phyloP scores from a whole-genome alignment of 148 eudicot species.

The Silene uniflora region DNA sequence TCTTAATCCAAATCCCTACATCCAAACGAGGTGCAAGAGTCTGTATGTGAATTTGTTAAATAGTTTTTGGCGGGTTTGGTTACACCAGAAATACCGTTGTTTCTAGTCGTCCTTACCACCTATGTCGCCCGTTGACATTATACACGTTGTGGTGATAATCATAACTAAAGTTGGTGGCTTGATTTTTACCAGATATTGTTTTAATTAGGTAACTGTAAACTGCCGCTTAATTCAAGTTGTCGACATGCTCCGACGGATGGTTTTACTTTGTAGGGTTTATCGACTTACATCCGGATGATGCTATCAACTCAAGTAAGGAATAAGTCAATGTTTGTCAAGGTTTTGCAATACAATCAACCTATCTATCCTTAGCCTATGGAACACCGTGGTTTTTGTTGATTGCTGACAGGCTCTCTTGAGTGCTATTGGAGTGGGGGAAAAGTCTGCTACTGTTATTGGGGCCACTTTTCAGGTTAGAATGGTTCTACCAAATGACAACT shows the following conservation, averaged over 20 bases:
- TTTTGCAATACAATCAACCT: not conserved
- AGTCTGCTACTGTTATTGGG: slow-evolving; percentile 92
- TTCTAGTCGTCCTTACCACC: not conserved
- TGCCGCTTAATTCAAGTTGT: not conserved
- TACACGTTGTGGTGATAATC: not conserved
- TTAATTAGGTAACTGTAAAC: not conserved
- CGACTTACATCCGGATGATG: slow-evolving; percentile 88
- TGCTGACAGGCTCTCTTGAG: slow-evolving; percentile 78
- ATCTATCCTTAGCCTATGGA: not conserved
- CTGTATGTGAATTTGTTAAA: not conserved
- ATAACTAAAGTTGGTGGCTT: not conserved
- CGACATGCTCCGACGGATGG: slow-evolving; percentile 10
- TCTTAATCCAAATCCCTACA: not conserved
- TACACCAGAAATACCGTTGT: not conserved
- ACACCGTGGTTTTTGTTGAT: not conserved
- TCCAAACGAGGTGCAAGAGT: not conserved
- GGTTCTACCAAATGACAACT: not conserved
- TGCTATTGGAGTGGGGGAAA: slow-evolving; percentile 99
- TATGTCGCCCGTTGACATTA: not conserved
- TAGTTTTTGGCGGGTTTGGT: not conserved
- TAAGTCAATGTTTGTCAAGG: not conserved
- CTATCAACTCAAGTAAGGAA: slow-evolving; percentile 89
- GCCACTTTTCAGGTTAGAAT: slow-evolving; percentile 86
- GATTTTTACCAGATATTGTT: not conserved
- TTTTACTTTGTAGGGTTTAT: slow-evolving; percentile 64